Base-by-base conservation (phyloP, 805 yeast genomes). In the Torulaspora microellipsoides region DNA sequence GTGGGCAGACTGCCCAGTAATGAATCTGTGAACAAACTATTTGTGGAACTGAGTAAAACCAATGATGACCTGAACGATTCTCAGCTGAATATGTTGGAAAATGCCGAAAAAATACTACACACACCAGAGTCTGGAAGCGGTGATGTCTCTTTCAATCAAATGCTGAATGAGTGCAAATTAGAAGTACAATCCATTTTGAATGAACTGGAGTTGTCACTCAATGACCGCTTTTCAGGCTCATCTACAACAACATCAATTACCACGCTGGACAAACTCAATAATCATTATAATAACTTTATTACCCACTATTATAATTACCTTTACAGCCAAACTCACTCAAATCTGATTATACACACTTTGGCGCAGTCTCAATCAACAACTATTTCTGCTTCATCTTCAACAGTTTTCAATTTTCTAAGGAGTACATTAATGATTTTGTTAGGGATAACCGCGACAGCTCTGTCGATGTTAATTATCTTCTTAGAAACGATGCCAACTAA, bases 41-140 rank as follows among this genome's bases (percentile, higher is more conserved):
- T 56, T 36, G 58, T 63, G 25, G 57, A 59, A 38, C 39, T 63
- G 32, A 58, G 64, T 42, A 60, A 60, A 46, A 50, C 52, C 3
- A 63, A 60, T 33, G 67, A 63, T 27, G 65, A 62, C 35, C 30
- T 59, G 34, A 62, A 60, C 36, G 67, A 60, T 31, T 42, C 59
- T 2, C 56, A 54, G 43, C 36, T 63, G 34, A 53, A 52, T 20
- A 38, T 59, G 46, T 38, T 57, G 8, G 66, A 63, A 17, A 51
- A 47, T 39, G 57, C 65, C 1, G 51, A 46, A 14, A 46, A 42
- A 20, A 59, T 63, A 1, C 43, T 60, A 34, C 47, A 52, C 10
- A 40, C 59, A 3, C 40, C 49, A 2, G 56, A 50, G 27, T 27
- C 46, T 1, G 35, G 31, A 7, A 53, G 50, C 34, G 62, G 58